These are phyloP conservation scores for Ustilago tritici DNA, from an alignment of 1,284 basidiomycete genomes.

Conservation along the genomic window DNA sequence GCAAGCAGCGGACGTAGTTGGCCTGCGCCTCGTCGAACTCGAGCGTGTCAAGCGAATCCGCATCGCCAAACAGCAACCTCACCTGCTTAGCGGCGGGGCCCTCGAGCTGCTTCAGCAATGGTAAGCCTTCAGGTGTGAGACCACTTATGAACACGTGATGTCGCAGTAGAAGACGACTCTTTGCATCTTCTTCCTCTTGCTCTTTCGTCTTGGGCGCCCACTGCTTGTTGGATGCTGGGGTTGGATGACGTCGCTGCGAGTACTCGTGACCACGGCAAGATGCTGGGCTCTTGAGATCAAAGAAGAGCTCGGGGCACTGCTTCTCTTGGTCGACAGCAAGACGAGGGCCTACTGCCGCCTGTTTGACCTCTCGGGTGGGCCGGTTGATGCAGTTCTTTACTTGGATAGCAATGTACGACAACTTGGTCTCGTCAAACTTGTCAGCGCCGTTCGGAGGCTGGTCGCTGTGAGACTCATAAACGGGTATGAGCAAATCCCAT, in stretches of 20 bases:
- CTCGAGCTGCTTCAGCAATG: background rate
- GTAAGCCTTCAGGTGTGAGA: background rate
- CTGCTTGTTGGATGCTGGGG: background rate
- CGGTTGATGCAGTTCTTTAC: conserved; percentile 5
- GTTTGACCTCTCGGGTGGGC: background rate
- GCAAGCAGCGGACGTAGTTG: background rate
- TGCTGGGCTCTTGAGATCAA: background rate
- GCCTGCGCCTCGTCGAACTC: background rate
- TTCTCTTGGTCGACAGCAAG: background rate
- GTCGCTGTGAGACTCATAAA: background rate
- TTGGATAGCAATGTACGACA: conserved; percentile 8
- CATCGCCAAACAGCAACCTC: background rate
- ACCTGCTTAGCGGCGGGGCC: background rate
- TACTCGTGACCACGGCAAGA: background rate
- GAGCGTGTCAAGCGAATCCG: background rate
- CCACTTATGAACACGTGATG: background rate
- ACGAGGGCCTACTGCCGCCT: background rate
- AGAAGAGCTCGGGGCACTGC: background rate
- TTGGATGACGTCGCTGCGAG: background rate
- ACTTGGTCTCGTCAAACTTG: background rate
- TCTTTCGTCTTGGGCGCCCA: background rate
- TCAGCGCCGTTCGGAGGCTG: background rate
- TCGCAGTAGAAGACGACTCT: background rate
- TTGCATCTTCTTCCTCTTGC: no score
- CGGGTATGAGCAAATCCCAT: conserved; percentile 10